Conservation (phyloP, 2,329 filamentous ascomycete species). For the Monosporascus sp. region DNA sequence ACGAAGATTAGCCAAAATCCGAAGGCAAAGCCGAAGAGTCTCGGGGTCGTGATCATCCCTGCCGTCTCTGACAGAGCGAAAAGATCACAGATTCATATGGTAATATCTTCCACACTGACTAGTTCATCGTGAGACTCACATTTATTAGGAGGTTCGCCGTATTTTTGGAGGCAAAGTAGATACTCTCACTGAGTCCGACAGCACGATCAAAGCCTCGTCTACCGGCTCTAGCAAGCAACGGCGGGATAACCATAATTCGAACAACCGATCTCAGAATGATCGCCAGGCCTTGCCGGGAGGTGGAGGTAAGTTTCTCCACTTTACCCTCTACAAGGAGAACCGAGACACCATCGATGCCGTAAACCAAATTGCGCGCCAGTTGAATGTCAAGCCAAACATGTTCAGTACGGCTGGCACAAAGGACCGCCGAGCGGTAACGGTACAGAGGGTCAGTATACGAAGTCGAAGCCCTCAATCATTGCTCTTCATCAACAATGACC, state of each 20-base stretch:
- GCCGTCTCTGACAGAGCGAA: conserved; percentile 20
- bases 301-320: conserved; percentile 77
- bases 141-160: conserved; percentile 56
- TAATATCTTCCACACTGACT: conserved; percentile 14
- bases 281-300: conserved; percentile 18
- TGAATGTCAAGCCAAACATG: conserved; percentile 68
- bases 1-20: conserved; percentile 15
- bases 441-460: conserved; percentile 69
- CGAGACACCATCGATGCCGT: conserved; percentile 93
- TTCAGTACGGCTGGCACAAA: conserved; percentile 82
- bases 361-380: conserved; percentile 65
- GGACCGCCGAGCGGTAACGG: conserved; percentile 79
- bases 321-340: conserved; percentile 93
- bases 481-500: conserved; percentile 57
- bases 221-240: conserved; percentile 15
- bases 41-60: conserved; percentile 18
- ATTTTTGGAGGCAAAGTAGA: conserved; percentile 77
- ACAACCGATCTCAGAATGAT: conserved; percentile 15
- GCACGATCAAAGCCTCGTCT: conserved; percentile 57
- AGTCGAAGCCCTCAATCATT: conserved; percentile 52
- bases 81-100: conserved; percentile 40
- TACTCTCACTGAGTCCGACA: conserved; percentile 56
- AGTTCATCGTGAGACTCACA: conserved; percentile 11
- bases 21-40: conserved; percentile 11
- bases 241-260: conserved; percentile 22